These are phyloP conservation scores for Cardamine chenopodiifolia DNA, from an alignment of 345 rosid genomes.

Conservation along the genomic window DNA sequence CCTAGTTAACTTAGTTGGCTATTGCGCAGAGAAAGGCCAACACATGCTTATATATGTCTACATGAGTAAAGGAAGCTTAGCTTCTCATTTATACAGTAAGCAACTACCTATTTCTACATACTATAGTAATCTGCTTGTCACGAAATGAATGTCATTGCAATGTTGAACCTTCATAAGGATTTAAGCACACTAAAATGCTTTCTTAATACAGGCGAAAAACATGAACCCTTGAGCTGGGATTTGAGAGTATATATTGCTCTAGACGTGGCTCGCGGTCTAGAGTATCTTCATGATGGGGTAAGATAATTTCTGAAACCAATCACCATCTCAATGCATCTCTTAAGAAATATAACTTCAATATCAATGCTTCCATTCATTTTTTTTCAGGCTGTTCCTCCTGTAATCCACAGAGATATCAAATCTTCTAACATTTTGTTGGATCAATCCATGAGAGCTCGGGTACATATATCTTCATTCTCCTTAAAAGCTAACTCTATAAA, in stretches of 20 bases:
- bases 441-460: constrained; percentile 95
- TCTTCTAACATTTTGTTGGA: constrained; percentile 97
- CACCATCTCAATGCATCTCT: constrained; percentile 10
- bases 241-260: constrained; percentile 81
- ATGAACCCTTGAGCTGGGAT: constrained; percentile 75
- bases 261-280: constrained; percentile 94
- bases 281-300: constrained; percentile 99
- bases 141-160: neutral
- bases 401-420: constrained; percentile 92
- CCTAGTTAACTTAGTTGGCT: constrained; percentile 93
- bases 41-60: constrained; percentile 94
- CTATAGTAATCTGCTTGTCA: neutral
- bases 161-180: neutral
- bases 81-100: constrained; percentile 95
- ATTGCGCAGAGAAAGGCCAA: constrained; percentile 94
- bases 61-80: constrained; percentile 97
- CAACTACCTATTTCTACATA: neutral
- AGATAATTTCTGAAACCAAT: constrained; percentile 7
- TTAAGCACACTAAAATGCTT: neutral
- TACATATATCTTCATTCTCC: constrained; percentile 39
- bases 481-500: neutral
- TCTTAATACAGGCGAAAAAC: constrained; percentile 56
- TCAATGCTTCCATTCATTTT: neutral
- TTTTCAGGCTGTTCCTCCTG: constrained; percentile 95
- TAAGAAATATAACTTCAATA: neutral